A percentile compares a stretch with the other conserved stretches of the same genome.
Conservation (phyloP, 495 filamentous ascomycete species). For the Pyronema omphalodes region DNA sequence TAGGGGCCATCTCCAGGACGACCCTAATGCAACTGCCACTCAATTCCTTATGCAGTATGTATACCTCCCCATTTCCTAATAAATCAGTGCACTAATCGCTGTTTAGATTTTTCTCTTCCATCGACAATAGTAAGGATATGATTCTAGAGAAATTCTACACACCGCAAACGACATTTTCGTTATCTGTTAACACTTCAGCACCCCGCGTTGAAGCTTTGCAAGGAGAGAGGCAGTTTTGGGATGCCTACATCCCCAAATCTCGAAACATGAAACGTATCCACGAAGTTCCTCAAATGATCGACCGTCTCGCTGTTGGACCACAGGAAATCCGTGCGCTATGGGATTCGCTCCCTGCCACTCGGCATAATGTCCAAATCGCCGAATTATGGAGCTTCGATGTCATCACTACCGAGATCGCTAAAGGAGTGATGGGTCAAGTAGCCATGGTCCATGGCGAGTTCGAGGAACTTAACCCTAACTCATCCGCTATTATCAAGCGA, state of each 20-base stretch:
- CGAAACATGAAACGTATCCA: constrained; percentile 59
- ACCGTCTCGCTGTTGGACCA: constrained; percentile 45
- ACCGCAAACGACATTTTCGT: constrained; percentile 53
- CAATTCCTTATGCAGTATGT: constrained; percentile 19
- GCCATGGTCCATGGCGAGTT: constrained; percentile 69
- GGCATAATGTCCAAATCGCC: constrained; percentile 47
- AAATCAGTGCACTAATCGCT: not conserved
- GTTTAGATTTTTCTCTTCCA: constrained; percentile 47
- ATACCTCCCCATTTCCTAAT: not conserved
- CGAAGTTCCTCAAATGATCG: constrained; percentile 35
- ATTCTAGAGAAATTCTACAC: constrained; percentile 59
- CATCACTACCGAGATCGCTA: constrained; percentile 50
- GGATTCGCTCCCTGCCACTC: constrained; percentile 50
- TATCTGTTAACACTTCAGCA: constrained; percentile 49
- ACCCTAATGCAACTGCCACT: constrained; percentile 49
- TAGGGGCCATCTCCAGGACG: constrained; percentile 49
- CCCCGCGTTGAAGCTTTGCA: constrained; percentile 32
- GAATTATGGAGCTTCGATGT: constrained; percentile 68
- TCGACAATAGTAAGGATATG: constrained; percentile 48
- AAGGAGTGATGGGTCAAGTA: constrained; percentile 45
- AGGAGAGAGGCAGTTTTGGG: constrained; percentile 36
- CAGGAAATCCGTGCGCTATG: constrained; percentile 51
- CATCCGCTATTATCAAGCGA: constrained; percentile 37
- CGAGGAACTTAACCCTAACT: constrained; percentile 46
- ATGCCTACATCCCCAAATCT: constrained; percentile 57